Conservation (phyloP, 805 yeast genomes). For the Ogataea minuta region DNA sequence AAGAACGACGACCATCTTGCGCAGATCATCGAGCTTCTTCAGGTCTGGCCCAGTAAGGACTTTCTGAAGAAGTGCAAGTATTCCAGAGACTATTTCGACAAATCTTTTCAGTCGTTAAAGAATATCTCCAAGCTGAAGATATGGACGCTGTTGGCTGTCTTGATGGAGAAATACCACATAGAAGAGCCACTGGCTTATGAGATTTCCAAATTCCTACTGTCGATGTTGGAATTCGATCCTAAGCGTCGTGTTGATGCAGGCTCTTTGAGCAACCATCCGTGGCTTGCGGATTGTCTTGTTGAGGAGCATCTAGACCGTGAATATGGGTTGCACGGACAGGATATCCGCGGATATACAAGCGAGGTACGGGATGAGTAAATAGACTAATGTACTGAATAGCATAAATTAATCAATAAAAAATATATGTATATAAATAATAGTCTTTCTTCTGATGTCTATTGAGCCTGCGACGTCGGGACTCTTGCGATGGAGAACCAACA, state of each 20-base stretch:
- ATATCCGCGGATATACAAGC: constrained; percentile 32
- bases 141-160: constrained; percentile 50
- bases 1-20: constrained; percentile 65
- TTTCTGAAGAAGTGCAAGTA: constrained; percentile 41
- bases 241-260: constrained; percentile 53
- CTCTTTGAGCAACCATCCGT: constrained; percentile 51
- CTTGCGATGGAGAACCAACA: constrained; percentile 5
- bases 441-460: too few species aligned
- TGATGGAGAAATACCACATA: constrained; percentile 49
- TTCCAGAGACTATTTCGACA: constrained; percentile 41
- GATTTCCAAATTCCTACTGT: constrained; percentile 45
- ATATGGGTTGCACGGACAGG: constrained; percentile 33
- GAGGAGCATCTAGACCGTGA: constrained; percentile 27
- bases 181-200: constrained; percentile 37
- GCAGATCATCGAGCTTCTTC: constrained; percentile 54
- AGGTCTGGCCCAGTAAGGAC: constrained; percentile 36
- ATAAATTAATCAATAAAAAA: constrained; percentile 1
- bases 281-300: constrained; percentile 38
- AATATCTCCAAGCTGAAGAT: constrained; percentile 48
- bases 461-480: constrained; percentile 9
- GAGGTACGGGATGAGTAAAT: constrained; percentile 16
- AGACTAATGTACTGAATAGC: neutral
- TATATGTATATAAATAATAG: neutral
- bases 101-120: constrained; percentile 34
- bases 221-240: constrained; percentile 51